These are phyloP conservation scores for Trichoderma asperelloides DNA, from an alignment of 495 filamentous ascomycete genomes.

Conservation along the genomic window DNA sequence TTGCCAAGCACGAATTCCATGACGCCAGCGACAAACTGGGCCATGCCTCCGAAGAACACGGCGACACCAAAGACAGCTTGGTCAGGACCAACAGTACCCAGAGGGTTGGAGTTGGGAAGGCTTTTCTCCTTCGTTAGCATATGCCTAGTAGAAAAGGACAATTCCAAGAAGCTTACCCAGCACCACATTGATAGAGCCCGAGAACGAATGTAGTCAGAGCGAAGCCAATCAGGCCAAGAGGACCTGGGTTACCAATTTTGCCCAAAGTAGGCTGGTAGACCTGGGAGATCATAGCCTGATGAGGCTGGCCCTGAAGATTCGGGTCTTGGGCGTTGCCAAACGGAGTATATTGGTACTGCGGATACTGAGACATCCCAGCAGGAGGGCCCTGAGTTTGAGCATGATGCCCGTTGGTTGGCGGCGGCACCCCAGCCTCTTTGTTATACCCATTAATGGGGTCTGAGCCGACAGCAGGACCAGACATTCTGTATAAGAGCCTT, in stretches of 20 bases:
- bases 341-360: background rate
- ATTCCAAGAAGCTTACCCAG: constrained; percentile 29
- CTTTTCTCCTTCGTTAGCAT: background rate
- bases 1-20: constrained; percentile 90
- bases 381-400: background rate
- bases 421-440: background rate
- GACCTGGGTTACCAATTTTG: constrained; percentile 72
- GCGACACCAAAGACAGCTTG: constrained; percentile 14
- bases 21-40: constrained; percentile 27
- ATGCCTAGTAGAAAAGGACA: background rate
- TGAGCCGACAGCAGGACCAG: background rate
- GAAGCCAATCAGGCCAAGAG: constrained; percentile 72
- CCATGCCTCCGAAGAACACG: constrained; percentile 31
- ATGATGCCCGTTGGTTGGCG: background rate
- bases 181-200: constrained; percentile 63
- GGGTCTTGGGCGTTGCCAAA: background rate
- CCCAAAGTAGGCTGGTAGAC: constrained; percentile 18
- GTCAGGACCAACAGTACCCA: constrained; percentile 12
- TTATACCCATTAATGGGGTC: background rate
- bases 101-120: constrained; percentile 12
- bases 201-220: constrained; percentile 84
- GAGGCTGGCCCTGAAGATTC: background rate
- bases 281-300: constrained; percentile 10
- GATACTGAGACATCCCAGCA: background rate
- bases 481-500: background rate